Evolutionary conservation across 768 basidiomycete genomes (phyloP).

Genomic region (Lentinus brumalis): DNA sequence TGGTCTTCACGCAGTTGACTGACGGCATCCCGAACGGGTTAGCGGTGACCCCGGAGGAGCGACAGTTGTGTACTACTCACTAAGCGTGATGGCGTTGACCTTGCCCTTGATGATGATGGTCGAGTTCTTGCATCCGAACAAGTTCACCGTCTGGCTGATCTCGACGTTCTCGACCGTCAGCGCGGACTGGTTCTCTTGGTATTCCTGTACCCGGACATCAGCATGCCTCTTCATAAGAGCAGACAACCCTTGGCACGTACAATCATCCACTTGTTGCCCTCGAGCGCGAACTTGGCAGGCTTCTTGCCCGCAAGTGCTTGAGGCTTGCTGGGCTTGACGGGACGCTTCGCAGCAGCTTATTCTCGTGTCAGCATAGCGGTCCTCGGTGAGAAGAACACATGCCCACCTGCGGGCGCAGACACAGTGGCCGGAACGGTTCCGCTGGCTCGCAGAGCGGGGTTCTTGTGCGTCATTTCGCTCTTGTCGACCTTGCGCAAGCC

Average conservation of each 20-base stretch:
- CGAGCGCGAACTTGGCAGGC: constrained; percentile 84
- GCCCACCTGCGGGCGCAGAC: constrained; percentile 19
- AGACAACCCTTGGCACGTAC: constrained; percentile 45
- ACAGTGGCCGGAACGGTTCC: constrained; percentile 49
- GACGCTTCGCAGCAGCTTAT: constrained; percentile 50
- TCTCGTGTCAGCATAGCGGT: not conserved
- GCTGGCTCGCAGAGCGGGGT: constrained; percentile 74
- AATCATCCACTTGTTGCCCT: constrained; percentile 93
- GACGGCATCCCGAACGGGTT: not conserved
- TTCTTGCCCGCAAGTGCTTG: constrained; percentile 84
- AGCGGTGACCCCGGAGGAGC: not conserved
- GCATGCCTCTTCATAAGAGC: not conserved
- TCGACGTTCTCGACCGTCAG: constrained; percentile 77
- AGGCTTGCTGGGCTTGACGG: constrained; percentile 83
- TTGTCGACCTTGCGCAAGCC: constrained; percentile 91
- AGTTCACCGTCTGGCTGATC: constrained; percentile 81
- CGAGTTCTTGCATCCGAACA: constrained; percentile 88
- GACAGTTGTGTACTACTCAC: constrained; percentile 45
- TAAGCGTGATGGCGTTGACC: constrained; percentile 88
- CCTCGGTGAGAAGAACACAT: not conserved
- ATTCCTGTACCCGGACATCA: constrained; percentile 59
- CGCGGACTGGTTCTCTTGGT: constrained; percentile 78
- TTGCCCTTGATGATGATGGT: constrained; percentile 89
- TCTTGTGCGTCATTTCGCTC: constrained; percentile 99
- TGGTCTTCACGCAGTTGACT: constrained; percentile 90